Base-by-base conservation (phyloP, 768 basidiomycete genomes). In the Albatrellus ellisii region DNA sequence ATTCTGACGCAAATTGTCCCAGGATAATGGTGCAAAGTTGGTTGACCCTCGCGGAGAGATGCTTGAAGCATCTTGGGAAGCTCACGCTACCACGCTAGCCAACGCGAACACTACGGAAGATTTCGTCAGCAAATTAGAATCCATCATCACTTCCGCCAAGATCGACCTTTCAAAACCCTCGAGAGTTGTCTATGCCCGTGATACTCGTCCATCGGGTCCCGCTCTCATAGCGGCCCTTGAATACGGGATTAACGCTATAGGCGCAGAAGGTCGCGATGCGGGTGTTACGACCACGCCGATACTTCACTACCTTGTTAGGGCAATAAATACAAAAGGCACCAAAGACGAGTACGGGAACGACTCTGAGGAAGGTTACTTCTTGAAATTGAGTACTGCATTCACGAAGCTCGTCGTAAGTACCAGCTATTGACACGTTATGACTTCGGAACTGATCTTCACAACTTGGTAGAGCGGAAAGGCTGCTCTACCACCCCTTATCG, bases 11-110 rank as follows among this genome's bases (percentile, higher is more conserved):
- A 46, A 47, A 18, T 17, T 36, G 34, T 15, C 43, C 6, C 55
- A 95, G 90, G 95, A 99, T 59, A 99, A 99, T 58, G 95, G 95
- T 22, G 95, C 97, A 49, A 99, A 99, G 62, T 74, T 99, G 28
- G 90, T 99, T 28, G 95, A 99, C 63, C 89, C 95, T 17, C 79
- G 76, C 11, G 95, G 95, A 17, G 94, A 99, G 60, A 99, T 99
- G 95, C 72, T 99, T 8, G 86, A 95, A 56, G 66, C 82, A 2
- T 71, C 84, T 28, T 99, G 95, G 95, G 95, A 99, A 59, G 55
- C 56, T 1, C 75, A 92, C 58, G 91, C 92, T 4, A 94, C 95
- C 8, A 61, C 62, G 6, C 64, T 99, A 11, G 84, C 94, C 43
- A 98, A 98, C 57, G 86, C 87, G 22, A 50, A 72, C 4, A 77